Base-by-base conservation (phyloP, 1,284 basidiomycete genomes). In the Austroboletus novae-zelandiae region DNA sequence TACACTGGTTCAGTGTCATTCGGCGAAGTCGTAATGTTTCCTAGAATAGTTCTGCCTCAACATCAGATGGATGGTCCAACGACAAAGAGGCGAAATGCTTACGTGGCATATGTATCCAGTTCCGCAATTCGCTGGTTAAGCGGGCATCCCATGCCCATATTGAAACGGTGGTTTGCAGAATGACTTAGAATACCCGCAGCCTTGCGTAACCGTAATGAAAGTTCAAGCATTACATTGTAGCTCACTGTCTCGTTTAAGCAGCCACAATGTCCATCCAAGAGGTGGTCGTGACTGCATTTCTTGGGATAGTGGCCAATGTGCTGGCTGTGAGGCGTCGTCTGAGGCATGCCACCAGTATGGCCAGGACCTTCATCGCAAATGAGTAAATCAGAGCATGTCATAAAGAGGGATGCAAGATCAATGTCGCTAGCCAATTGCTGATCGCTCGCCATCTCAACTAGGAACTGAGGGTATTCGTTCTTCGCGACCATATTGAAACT, bases 141-240 rank as follows among this genome's bases (percentile, higher is more conserved):
- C 20, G 70, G 61, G 60, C 83, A 86, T 36, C 59, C 45, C 20
- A 23, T 23, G 1, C 68, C 69, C 29, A 72, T 71, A 49, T 5
- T 23, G 20, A 74, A 60, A 29, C 67, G 71, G 60, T 86, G 83
- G 50, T 71, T 74, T 27, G 75, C 61, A 9, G 77, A 77, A 43
- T 73, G 76, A 25, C 73, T 69, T 40, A 86, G 76, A 32, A 79
- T 70, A 51, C 83, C 75, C 23, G 77, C 76, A 3, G 81, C 80
- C 55, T 76, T 80, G 29, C 82, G 73, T 29, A 86, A 71, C 47
- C 81, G 72, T 29, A 84, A 68, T 2, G 83, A 85, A 25, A 86
- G 69, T 57, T 85, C 83, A 9, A 85, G 75, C 25, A 83, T 71
- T 34, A 75, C 76, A 48, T 71, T 78, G 59, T 85, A 84, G 57